phyloP scores from a whole-genome alignment of 1,284 basidiomycete genomes.

The Golubevia sp. region DNA sequence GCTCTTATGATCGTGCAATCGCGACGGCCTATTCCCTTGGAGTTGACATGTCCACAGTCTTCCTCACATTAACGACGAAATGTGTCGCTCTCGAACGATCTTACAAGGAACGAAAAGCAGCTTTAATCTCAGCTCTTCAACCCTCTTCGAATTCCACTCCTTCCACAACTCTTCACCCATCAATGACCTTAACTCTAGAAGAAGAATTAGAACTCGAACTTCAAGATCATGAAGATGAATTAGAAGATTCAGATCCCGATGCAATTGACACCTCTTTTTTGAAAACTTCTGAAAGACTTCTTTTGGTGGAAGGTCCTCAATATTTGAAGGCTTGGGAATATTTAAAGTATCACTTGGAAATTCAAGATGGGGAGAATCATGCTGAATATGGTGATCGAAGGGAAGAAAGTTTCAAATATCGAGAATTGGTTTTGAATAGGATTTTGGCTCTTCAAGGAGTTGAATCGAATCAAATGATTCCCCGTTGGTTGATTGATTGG shows the following conservation, averaged over 20 bases:
- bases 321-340: background rate
- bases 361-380: no score
- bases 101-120: constrained; percentile 1
- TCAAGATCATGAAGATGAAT: constrained; percentile 14
- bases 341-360: background rate
- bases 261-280: constrained; percentile 7
- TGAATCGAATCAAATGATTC: no score
- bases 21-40: constrained; percentile 74
- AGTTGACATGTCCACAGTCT: constrained; percentile 85
- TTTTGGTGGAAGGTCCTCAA: background rate
- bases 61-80: constrained; percentile 76
- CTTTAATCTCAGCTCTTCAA: background rate
- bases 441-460: no score
- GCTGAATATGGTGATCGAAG: no score
- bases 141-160: background rate
- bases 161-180: background rate
- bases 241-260: background rate
- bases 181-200: background rate
- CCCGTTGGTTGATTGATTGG: no score
- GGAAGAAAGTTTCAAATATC: background rate
- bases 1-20: constrained; percentile 80
- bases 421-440: no score
- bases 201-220: background rate
- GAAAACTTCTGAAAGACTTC: background rate
- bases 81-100: constrained; percentile 67